Conservation (phyloP, 2,329 filamentous ascomycete genomes). For the Thielaviopsis ethacetica region DNA sequence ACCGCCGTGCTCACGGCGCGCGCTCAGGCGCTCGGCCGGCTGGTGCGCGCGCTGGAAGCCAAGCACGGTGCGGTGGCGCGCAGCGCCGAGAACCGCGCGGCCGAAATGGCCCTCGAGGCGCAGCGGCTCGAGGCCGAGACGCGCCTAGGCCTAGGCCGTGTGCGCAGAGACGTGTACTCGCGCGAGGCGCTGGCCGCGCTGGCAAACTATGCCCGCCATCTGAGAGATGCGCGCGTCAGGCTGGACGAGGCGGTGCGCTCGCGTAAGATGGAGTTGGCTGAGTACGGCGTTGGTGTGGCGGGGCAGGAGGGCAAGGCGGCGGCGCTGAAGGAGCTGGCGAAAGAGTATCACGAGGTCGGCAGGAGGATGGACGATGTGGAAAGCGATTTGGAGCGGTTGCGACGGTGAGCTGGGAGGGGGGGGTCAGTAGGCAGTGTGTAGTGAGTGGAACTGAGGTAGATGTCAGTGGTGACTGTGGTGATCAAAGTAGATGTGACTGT, state of each 20-base stretch:
- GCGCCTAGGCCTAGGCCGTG: constrained; percentile 19
- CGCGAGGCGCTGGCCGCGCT: constrained; percentile 28
- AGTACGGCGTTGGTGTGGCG: constrained; percentile 30
- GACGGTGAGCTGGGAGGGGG: constrained; percentile 12
- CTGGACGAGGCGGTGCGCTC: constrained; percentile 27
- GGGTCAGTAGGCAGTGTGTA: no score
- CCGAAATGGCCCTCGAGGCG: constrained; percentile 27
- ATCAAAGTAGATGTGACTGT: not conserved
- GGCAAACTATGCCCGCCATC: constrained; percentile 29
- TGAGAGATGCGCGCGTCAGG: constrained; percentile 31
- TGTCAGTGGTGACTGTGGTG: not conserved
- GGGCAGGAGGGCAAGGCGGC: constrained; percentile 27
- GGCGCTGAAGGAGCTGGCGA: constrained; percentile 36
- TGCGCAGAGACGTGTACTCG: constrained; percentile 27
- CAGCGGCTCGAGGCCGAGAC: constrained; percentile 25
- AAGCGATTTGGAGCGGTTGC: constrained; percentile 27
- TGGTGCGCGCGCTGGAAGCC: constrained; percentile 35
- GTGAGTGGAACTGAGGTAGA: no score
- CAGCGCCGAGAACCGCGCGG: constrained; percentile 33
- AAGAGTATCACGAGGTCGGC: constrained; percentile 33
- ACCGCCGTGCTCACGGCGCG: constrained; percentile 20
- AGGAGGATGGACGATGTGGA: constrained; percentile 32
- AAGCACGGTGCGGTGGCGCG: constrained; percentile 38
- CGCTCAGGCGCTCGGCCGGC: constrained; percentile 22
- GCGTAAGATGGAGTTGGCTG: constrained; percentile 27